Percentiles rank a stretch among this genome's conserved stretches.
Evolutionary conservation across 192 early-diverging fungal genomes (phyloP).

Genomic region (Rhizophagus prolifer): DNA sequence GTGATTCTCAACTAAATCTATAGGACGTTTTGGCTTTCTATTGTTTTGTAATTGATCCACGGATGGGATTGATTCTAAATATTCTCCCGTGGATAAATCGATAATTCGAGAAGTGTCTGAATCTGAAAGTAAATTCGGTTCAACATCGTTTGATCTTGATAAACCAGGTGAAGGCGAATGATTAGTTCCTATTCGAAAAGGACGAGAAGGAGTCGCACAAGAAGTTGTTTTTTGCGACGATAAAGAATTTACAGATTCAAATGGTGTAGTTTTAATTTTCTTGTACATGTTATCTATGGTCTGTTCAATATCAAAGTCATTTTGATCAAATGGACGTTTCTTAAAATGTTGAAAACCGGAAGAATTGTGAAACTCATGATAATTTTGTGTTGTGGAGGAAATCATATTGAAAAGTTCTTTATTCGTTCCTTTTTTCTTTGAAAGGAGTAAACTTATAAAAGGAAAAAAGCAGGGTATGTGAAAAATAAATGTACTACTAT

Average conservation of each 20-base stretch:
- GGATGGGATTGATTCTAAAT: not conserved
- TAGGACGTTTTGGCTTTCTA: not conserved
- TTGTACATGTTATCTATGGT: not conserved
- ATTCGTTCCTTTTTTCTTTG: too few relatives aligned
- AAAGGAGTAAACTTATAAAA: too few relatives aligned
- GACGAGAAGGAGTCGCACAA: not conserved
- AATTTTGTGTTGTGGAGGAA: not conserved
- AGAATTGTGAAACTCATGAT: not conserved
- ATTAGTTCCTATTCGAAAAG: too few relatives aligned
- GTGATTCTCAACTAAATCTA: not conserved
- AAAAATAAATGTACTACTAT: too few relatives aligned
- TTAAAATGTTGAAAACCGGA: not conserved
- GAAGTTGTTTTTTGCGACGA: not conserved
- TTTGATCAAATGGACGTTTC: not conserved
- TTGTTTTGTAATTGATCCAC: not conserved
- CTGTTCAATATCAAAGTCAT: not conserved
- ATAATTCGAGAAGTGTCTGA: not conserved
- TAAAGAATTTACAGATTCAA: not conserved
- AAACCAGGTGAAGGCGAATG: too few relatives aligned
- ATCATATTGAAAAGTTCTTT: not conserved
- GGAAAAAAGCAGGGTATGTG: too few relatives aligned
- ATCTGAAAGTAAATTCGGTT: not conserved
- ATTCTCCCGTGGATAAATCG: not conserved
- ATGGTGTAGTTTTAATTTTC: not conserved
- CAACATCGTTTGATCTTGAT: not conserved